Conservation (phyloP, 139 green algal genomes). For the Auxenochlorella pyrenoidosa region DNA sequence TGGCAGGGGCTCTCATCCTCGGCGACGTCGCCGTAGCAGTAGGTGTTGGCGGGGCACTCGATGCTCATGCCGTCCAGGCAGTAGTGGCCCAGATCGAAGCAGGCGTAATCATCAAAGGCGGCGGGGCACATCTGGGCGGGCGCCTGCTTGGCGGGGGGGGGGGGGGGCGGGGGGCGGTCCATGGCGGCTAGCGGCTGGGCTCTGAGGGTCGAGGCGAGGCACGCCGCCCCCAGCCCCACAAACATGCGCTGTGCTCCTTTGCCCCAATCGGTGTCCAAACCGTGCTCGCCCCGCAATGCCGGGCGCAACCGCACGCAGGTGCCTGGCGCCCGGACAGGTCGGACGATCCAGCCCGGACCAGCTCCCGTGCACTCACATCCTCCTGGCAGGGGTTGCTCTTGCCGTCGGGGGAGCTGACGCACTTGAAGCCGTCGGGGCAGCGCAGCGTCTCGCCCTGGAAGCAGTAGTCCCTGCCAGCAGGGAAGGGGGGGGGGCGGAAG, state of each 20-base stretch:
- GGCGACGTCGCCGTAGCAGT: neutral
- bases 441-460: conserved; percentile 5
- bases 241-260: neutral
- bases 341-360: too few species aligned
- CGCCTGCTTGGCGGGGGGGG: neutral
- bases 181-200: too few species aligned
- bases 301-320: too few species aligned
- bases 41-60: conserved; percentile 6
- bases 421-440: conserved; percentile 7
- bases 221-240: neutral
- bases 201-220: too few species aligned
- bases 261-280: too few species aligned
- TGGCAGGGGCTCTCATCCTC: neutral
- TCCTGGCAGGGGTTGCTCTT: neutral
- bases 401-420: neutral
- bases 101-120: neutral
- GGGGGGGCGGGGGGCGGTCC: neutral
- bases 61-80: neutral
- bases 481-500: neutral
- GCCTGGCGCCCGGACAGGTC: too few species aligned
- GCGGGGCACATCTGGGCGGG: neutral
- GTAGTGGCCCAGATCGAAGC: neutral
- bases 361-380: neutral
- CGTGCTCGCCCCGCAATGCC: too few species aligned
- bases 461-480: neutral